A percentile compares a stretch with the other conserved stretches of the same genome.
phyloP scores from a whole-genome alignment of 306 rosid species.

The Luffa aegyptiaca region DNA sequence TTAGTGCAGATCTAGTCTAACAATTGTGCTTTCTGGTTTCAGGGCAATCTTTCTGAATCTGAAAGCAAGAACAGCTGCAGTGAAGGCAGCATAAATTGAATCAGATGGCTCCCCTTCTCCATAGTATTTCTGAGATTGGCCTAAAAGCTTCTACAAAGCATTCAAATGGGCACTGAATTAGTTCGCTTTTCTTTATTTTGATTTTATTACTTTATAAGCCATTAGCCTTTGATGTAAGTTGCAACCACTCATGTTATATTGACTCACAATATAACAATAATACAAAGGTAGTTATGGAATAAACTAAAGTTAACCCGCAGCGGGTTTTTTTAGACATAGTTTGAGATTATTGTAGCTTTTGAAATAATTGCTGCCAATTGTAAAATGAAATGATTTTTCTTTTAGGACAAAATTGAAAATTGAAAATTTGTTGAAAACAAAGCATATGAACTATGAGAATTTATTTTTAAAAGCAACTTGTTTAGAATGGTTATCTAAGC shows the following conservation, averaged over 20 bases:
- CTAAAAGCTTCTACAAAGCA: not conserved
- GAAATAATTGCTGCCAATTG: too few relatives aligned
- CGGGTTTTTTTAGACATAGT: too few relatives aligned
- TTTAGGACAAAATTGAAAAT: too few relatives aligned
- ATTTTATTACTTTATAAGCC: not conserved
- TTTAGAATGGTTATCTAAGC: too few relatives aligned
- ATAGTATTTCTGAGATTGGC: not conserved
- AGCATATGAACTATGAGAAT: too few relatives aligned
- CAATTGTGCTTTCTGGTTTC: slow-evolving; percentile 11
- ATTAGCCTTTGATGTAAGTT: not conserved
- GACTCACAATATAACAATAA: not conserved
- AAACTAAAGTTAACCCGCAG: not conserved
- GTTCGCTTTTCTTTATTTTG: not conserved
- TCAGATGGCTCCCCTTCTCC: not conserved
- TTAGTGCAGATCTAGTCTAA: not conserved
- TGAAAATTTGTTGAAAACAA: too few relatives aligned
- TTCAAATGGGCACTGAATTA: not conserved
- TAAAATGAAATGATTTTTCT: too few relatives aligned
- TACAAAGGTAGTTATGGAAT: not conserved
- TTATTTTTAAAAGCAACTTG: too few relatives aligned
- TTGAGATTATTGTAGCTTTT: too few relatives aligned
- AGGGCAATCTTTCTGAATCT: slow-evolving; percentile 86
- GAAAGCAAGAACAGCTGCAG: slow-evolving; percentile 65
- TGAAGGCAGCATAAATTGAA: slow-evolving; percentile 42
- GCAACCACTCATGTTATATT: not conserved